These are phyloP conservation scores for Sclerotinia sclerotiorum DNA, from an alignment of 2,329 filamentous ascomycete species.

Conservation along the genomic window DNA sequence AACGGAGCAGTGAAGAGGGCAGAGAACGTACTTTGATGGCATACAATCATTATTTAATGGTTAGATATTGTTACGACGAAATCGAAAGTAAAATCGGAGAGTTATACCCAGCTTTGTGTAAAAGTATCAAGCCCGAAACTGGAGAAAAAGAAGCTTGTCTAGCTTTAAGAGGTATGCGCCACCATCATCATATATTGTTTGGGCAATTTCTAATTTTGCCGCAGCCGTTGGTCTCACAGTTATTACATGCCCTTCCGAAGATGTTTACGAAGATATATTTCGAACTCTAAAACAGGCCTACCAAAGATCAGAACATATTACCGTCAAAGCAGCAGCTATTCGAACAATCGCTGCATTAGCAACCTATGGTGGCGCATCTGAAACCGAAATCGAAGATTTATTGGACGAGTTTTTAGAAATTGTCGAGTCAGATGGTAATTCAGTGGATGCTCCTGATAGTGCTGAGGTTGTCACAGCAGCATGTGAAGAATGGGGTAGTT, in stretches of 20 bases:
- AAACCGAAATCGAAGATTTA: constrained; percentile 60
- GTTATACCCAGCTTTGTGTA: constrained; percentile 58
- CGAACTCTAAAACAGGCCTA: constrained; percentile 59
- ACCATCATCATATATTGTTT: neutral
- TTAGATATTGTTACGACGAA: constrained; percentile 60
- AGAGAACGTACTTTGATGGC: constrained; percentile 58
- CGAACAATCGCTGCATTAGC: constrained; percentile 60
- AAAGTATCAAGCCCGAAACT: constrained; percentile 61
- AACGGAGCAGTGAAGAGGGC: constrained; percentile 63
- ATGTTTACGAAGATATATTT: constrained; percentile 58
- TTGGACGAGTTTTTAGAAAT: constrained; percentile 69
- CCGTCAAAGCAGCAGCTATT: constrained; percentile 65
- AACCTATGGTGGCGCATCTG: constrained; percentile 64
- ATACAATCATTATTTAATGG: constrained; percentile 60
- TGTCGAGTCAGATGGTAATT: constrained; percentile 64
- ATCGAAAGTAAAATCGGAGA: constrained; percentile 55
- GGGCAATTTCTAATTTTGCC: constrained; percentile 3
- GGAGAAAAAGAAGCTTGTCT: constrained; percentile 62
- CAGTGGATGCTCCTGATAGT: constrained; percentile 61
- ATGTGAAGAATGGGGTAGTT: constrained; percentile 67
- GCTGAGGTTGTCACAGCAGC: constrained; percentile 62
- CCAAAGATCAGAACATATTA: constrained; percentile 55
- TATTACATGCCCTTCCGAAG: constrained; percentile 60
- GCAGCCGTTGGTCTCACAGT: constrained; percentile 61
- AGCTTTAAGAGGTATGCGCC: constrained; percentile 55